Evolutionary conservation across 2,329 filamentous ascomycete species (phyloP).

Genomic region (Colletotrichum nymphaeae): DNA sequence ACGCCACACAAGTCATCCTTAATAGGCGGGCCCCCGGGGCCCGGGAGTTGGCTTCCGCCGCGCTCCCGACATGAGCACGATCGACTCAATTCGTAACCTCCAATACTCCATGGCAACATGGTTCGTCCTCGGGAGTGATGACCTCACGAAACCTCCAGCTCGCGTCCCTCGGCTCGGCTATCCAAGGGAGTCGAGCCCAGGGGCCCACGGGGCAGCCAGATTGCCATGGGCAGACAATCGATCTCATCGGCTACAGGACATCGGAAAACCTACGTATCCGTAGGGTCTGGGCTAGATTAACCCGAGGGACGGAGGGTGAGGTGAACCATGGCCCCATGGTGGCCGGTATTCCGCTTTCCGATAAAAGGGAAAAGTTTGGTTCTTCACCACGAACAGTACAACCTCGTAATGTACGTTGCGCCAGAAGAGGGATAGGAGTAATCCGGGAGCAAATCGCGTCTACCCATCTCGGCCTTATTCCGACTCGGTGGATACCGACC

Average conservation of each 20-base stretch:
- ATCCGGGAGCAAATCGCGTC: background rate
- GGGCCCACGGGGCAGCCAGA: background rate
- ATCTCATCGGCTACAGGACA: background rate
- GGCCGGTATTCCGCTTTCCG: background rate
- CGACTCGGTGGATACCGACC: slow-evolving; percentile 27
- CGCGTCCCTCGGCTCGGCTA: background rate
- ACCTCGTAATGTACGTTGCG: background rate
- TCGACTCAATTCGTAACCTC: background rate
- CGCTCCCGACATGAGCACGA: background rate
- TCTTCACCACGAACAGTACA: background rate
- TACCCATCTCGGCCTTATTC: slow-evolving; percentile 32
- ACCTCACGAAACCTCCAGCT: background rate
- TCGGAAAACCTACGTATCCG: background rate
- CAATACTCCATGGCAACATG: no score
- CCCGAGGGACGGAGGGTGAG: background rate
- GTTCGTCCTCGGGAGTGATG: background rate
- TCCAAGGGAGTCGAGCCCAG: background rate
- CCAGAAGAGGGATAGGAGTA: background rate
- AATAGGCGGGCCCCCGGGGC: background rate
- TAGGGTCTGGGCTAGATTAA: background rate
- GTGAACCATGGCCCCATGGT: background rate
- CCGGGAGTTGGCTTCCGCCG: background rate
- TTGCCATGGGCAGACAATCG: background rate
- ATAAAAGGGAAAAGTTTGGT: background rate
- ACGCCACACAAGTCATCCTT: background rate